phyloP scores from a whole-genome alignment of 495 filamentous ascomycete genomes.

The Daldinia caldariorum region DNA sequence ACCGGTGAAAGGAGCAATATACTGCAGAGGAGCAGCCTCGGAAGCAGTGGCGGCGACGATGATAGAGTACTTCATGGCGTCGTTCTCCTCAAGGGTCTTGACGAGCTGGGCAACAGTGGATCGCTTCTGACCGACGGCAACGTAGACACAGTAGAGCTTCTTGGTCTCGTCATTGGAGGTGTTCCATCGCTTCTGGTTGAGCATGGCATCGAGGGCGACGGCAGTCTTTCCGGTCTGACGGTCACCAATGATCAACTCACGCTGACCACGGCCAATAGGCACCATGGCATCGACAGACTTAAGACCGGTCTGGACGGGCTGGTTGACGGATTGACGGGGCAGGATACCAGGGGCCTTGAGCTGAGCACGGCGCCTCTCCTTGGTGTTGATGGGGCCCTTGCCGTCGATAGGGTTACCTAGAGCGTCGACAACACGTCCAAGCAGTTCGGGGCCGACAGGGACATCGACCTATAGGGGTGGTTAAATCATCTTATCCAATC shows the following conservation, averaged over 20 bases:
- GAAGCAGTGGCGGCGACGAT: constrained; percentile 97
- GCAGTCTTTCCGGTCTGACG: constrained; percentile 99
- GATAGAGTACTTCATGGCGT: constrained; percentile 98
- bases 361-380: constrained; percentile 94
- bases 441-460: constrained; percentile 88
- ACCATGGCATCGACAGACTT: constrained; percentile 99
- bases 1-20: constrained; percentile 91
- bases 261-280: constrained; percentile 98
- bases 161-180: constrained; percentile 83
- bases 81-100: constrained; percentile 99
- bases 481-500: constrained; percentile 20
- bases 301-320: constrained; percentile 98
- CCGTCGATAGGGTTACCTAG: constrained; percentile 99
- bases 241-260: constrained; percentile 99
- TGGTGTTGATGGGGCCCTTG: constrained; percentile 94
- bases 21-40: constrained; percentile 93
- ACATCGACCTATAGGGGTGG: constrained; percentile 81
- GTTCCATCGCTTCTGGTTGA: constrained; percentile 99
- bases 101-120: constrained; percentile 99
- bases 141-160: constrained; percentile 99
- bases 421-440: constrained; percentile 98
- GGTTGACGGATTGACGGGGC: constrained; percentile 93
- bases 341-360: constrained; percentile 99
- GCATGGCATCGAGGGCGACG: constrained; percentile 96
- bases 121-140: constrained; percentile 98